Conservation (phyloP, 371 early-diverging fungal genomes). For the Choanephora cucurbitarum region DNA sequence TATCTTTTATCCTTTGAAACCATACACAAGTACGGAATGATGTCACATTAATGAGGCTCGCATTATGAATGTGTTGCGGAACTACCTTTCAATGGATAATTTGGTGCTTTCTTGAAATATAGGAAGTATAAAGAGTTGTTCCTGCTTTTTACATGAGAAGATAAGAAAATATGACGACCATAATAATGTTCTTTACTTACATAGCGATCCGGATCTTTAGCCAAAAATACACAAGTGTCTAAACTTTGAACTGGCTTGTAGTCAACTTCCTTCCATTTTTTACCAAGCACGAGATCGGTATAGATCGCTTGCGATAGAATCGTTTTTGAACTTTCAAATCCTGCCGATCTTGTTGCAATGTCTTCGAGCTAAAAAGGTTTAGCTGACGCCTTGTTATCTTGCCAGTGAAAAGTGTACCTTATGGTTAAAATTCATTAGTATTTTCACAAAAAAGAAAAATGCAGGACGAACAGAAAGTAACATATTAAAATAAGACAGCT, state of each 20-base stretch:
- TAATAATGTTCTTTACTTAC: slow-evolving; percentile 1
- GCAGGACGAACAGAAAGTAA: too few species aligned
- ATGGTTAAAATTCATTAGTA: too few species aligned
- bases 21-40: too few species aligned
- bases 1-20: slow-evolving; percentile 13
- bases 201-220: slow-evolving; percentile 22
- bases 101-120: slow-evolving; percentile 10
- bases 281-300: slow-evolving; percentile 22
- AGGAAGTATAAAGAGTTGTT: slow-evolving; percentile 20
- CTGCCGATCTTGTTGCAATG: slow-evolving; percentile 7
- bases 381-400: too few species aligned
- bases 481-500: too few species aligned
- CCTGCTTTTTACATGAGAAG: background rate
- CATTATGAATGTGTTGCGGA: too few species aligned
- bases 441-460: too few species aligned
- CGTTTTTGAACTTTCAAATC: slow-evolving; percentile 5
- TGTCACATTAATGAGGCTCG: too few species aligned
- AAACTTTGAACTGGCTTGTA: slow-evolving; percentile 14
- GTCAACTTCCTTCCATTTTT: slow-evolving; percentile 31
- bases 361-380: slow-evolving; percentile 11
- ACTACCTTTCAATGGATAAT: slow-evolving; percentile 21
- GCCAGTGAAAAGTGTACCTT: too few species aligned
- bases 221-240: slow-evolving; percentile 21
- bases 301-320: slow-evolving; percentile 17
- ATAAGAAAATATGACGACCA: background rate